phyloP scores from a whole-genome alignment of 768 basidiomycete species.

The Trametes villosa region DNA sequence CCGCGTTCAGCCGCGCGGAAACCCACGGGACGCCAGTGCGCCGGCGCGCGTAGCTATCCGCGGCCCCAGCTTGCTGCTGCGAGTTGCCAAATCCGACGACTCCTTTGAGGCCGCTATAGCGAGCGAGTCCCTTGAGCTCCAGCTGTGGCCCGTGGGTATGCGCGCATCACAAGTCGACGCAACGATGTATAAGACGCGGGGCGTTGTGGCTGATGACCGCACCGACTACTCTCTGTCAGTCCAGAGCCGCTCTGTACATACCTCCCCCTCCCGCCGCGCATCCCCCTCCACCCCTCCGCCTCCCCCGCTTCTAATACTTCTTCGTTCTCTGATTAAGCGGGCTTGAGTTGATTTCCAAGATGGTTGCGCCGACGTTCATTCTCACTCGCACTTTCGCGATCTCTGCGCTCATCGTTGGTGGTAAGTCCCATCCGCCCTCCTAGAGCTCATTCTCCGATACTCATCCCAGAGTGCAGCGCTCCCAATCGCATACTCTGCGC shows the following conservation, averaged over 20 bases:
- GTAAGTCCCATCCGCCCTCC: background rate
- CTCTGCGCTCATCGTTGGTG: slow-evolving; percentile 20
- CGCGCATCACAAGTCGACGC: background rate
- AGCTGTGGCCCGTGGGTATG: background rate
- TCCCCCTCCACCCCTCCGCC: background rate
- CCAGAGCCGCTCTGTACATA: background rate
- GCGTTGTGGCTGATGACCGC: background rate
- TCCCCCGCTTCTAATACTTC: slow-evolving; percentile 1
- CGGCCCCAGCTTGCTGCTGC: background rate
- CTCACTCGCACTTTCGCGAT: slow-evolving; percentile 21
- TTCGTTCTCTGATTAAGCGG: slow-evolving; percentile 15
- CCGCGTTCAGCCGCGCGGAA: background rate
- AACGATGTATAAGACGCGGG: slow-evolving; percentile 11
- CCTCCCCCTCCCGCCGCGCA: background rate
- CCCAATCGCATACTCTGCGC: slow-evolving; percentile 2
- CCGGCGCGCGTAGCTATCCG: background rate
- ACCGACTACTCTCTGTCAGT: background rate
- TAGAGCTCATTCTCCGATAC: no score
- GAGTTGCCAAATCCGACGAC: slow-evolving; percentile 2
- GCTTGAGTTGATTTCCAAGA: slow-evolving; percentile 5
- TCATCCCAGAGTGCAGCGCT: background rate
- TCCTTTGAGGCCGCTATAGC: slow-evolving; percentile 12
- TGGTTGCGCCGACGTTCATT: slow-evolving; percentile 17
- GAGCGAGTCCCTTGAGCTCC: slow-evolving; percentile 3
- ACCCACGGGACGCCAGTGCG: background rate